phyloP scores from a whole-genome alignment of 805 yeast species.

The Metschnikowia arizonensis region DNA sequence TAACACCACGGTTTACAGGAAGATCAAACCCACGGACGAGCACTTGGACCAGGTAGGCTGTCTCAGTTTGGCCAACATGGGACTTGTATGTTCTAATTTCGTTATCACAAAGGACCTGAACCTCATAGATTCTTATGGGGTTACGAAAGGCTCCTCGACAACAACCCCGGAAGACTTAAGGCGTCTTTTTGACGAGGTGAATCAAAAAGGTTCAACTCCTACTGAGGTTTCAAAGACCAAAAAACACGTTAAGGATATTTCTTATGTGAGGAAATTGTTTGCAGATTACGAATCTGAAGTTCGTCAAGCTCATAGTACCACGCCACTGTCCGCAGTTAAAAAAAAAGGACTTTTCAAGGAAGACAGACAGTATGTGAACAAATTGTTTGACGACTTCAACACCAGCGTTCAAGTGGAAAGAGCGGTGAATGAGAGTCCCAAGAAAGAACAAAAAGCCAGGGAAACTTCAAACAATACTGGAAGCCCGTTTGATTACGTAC shows the following conservation, averaged over 20 bases:
- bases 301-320: neutral
- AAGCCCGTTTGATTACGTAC: neutral
- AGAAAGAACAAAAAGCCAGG: constrained; percentile 3
- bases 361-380: constrained; percentile 28
- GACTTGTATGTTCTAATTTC: constrained; percentile 52
- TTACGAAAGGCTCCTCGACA: neutral
- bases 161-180: constrained; percentile 4
- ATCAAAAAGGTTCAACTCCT: neutral
- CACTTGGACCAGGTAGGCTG: constrained; percentile 22
- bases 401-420: constrained; percentile 8
- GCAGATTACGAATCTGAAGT: constrained; percentile 19
- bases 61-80: constrained; percentile 47
- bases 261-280: constrained; percentile 19
- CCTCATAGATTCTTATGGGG: constrained; percentile 31
- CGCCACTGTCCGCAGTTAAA: neutral
- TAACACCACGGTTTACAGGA: constrained; percentile 21
- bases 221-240: constrained; percentile 6
- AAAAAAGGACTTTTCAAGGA: constrained; percentile 13
- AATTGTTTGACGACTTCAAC: constrained; percentile 21
- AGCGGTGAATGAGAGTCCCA: constrained; percentile 9
- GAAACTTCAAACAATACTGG: neutral
- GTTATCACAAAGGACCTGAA: constrained; percentile 37
- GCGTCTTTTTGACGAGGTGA: constrained; percentile 16
- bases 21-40: constrained; percentile 18
- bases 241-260: constrained; percentile 8